These are phyloP conservation scores for Aspergillus baeticus DNA, from an alignment of 495 filamentous ascomycete genomes.

Conservation along the genomic window DNA sequence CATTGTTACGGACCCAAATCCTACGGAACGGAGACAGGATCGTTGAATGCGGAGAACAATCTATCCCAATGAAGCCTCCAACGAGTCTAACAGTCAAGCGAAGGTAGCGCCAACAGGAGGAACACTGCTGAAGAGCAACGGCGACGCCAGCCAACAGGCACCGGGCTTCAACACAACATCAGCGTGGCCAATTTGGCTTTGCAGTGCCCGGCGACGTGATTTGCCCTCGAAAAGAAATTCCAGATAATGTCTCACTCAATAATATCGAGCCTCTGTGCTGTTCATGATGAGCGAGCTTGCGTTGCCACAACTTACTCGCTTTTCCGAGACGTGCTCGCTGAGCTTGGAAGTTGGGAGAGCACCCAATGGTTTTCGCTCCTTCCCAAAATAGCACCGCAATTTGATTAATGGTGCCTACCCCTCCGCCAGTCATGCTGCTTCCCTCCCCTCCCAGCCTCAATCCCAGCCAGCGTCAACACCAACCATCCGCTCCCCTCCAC, in stretches of 20 bases:
- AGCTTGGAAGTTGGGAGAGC: no score
- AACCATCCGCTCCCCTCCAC: background rate
- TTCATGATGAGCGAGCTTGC: slow-evolving; percentile 10
- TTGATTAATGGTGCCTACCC: slow-evolving; percentile 7
- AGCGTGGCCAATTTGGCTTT: background rate
- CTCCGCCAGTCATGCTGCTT: slow-evolving; percentile 12
- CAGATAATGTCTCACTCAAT: slow-evolving; percentile 13
- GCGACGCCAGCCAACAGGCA: background rate
- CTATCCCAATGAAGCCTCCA: background rate
- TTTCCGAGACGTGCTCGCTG: slow-evolving; percentile 7
- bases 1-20: slow-evolving; percentile 13
- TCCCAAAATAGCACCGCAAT: slow-evolving; percentile 17
- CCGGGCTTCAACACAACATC: background rate
- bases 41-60: slow-evolving; percentile 19
- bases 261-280: slow-evolving; percentile 4
- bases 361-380: slow-evolving; percentile 2
- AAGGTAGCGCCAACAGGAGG: no score
- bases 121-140: background rate
- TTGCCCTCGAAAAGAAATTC: background rate
- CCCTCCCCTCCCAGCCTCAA: no score
- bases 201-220: background rate
- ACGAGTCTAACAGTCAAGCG: background rate
- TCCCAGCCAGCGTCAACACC: no score
- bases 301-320: slow-evolving; percentile 12
- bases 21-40: slow-evolving; percentile 13